A percentile compares a stretch with the other conserved stretches of the same genome.
Conservation (phyloP, 1,139 yeast species). For the Sugiyamaella pinicola region DNA sequence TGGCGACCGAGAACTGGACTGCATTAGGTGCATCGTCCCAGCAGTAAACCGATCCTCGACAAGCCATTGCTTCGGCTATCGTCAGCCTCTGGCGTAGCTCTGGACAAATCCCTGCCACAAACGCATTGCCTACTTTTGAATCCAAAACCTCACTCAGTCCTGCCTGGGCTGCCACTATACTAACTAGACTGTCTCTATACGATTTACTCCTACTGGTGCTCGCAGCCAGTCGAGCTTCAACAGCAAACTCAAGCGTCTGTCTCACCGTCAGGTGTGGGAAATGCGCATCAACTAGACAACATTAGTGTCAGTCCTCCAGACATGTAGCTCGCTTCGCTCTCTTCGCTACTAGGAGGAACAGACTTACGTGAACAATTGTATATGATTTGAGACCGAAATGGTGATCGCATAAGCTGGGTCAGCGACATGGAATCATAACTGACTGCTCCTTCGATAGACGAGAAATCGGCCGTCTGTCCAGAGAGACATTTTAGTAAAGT, state of each 20-base stretch:
- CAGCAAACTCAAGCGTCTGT: slow-evolving; percentile 61
- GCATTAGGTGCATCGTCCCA: slow-evolving; percentile 78
- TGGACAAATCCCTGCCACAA: slow-evolving; percentile 61
- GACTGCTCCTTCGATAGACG: slow-evolving; percentile 47
- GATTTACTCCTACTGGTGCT: slow-evolving; percentile 49
- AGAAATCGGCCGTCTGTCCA: slow-evolving; percentile 51
- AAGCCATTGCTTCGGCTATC: slow-evolving; percentile 60
- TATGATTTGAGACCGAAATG: slow-evolving; percentile 53
- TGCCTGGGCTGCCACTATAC: slow-evolving; percentile 55
- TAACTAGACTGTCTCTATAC: slow-evolving; percentile 51
- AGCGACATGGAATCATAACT: slow-evolving; percentile 54
- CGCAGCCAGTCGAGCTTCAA: slow-evolving; percentile 62
- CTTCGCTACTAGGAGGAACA: neutral
- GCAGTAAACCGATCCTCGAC: slow-evolving; percentile 58
- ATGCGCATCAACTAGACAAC: slow-evolving; percentile 56
- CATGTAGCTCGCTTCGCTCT: neutral
- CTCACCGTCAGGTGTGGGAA: slow-evolving; percentile 64
- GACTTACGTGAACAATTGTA: slow-evolving; percentile 54
- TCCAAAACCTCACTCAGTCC: slow-evolving; percentile 57
- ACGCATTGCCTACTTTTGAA: slow-evolving; percentile 61
- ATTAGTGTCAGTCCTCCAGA: neutral
- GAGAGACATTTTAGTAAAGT: slow-evolving; percentile 57
- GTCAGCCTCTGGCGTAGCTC: slow-evolving; percentile 64
- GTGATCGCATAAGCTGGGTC: slow-evolving; percentile 49
- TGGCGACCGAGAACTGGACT: slow-evolving; percentile 62